These are phyloP conservation scores for Hevea brasiliensis DNA, from an alignment of 345 rosid species.

Conservation along the genomic window DNA sequence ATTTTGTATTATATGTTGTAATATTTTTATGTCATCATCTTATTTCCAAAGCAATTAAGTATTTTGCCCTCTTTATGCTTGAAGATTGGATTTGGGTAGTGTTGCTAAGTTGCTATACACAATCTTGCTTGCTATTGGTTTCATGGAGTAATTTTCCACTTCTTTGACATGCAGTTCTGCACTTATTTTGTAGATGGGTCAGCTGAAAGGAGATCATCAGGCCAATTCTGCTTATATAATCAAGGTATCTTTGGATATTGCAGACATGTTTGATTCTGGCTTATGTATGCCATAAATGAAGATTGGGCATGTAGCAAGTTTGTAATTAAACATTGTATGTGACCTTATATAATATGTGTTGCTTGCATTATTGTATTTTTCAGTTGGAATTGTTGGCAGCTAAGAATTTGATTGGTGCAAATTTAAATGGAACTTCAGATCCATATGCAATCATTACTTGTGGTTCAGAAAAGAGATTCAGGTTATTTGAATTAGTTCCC, in stretches of 20 bases:
- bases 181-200: constrained; percentile 83
- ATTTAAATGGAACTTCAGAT: constrained; percentile 95
- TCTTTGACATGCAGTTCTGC: constrained; percentile 87
- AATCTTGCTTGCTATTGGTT: constrained; percentile 23
- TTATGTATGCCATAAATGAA: not conserved
- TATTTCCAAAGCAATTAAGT: not conserved
- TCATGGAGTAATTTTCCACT: constrained; percentile 60
- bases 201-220: constrained; percentile 59
- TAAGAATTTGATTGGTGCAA: constrained; percentile 94
- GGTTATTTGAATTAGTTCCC: constrained; percentile 47
- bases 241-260: constrained; percentile 44
- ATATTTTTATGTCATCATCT: not conserved
- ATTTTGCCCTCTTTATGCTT: not conserved
- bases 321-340: not conserved
- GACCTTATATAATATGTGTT: not conserved
- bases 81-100: not conserved
- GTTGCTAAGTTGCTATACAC: not conserved
- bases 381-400: constrained; percentile 96
- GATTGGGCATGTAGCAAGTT: not conserved
- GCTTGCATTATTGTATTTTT: constrained; percentile 9
- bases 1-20: not conserved
- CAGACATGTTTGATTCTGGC: not conserved
- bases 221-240: constrained; percentile 71
- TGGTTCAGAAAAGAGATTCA: constrained; percentile 93
- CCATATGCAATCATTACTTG: constrained; percentile 96